Percentiles rank a stretch among this genome's conserved stretches.
Conservation (phyloP, 139 green algal species). For the Ettlia oleoabundans region DNA sequence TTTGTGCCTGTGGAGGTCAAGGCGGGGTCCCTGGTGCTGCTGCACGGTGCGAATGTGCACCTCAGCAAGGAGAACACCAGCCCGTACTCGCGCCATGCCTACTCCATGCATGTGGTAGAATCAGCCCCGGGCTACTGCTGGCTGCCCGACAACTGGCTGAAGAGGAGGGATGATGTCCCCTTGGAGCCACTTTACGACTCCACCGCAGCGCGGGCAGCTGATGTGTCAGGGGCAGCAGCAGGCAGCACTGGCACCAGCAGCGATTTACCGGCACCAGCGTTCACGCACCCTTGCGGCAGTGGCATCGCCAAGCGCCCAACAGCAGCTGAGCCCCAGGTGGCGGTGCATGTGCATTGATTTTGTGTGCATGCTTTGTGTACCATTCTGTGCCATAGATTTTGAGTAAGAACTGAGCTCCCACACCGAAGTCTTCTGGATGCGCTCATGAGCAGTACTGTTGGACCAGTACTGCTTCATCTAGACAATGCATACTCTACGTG, state of each 20-base stretch:
- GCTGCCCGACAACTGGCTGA: constrained; percentile 83
- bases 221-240: neutral
- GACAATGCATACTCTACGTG: too few relatives aligned
- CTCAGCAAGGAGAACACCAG: constrained; percentile 57
- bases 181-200: constrained; percentile 74
- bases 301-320: neutral
- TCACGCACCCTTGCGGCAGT: neutral
- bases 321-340: too few relatives aligned
- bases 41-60: constrained; percentile 88
- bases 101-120: constrained; percentile 87
- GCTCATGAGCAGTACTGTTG: too few relatives aligned
- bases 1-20: constrained; percentile 77
- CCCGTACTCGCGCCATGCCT: constrained; percentile 74
- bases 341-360: too few relatives aligned
- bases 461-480: too few relatives aligned
- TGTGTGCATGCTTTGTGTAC: too few relatives aligned
- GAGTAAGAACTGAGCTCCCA: too few relatives aligned
- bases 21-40: constrained; percentile 85
- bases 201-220: neutral
- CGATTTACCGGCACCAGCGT: too few relatives aligned
- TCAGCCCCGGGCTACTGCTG: constrained; percentile 53
- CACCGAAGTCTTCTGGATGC: too few relatives aligned
- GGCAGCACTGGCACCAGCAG: too few relatives aligned
- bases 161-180: constrained; percentile 60
- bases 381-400: too few relatives aligned